Conservation (phyloP, 768 basidiomycete genomes). For the Pleurotus giganteus region DNA sequence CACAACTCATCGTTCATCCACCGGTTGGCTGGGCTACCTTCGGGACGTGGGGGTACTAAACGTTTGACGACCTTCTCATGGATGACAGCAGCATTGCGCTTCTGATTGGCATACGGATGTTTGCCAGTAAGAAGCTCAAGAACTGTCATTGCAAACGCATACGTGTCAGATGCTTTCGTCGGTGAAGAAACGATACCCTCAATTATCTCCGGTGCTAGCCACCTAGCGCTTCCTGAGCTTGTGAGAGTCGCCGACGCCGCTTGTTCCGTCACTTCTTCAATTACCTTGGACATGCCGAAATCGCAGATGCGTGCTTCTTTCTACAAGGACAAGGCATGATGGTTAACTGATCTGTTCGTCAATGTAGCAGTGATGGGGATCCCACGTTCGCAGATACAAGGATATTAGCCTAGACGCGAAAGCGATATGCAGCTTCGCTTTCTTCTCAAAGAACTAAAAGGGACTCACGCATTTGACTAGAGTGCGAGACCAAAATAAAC, state of each 20-base stretch:
- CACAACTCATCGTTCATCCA: slow-evolving; percentile 51
- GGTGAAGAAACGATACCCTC: slow-evolving; percentile 38
- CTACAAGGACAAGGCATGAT: slow-evolving; percentile 24
- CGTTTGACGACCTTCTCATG: slow-evolving; percentile 36
- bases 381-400: slow-evolving; percentile 49
- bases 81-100: slow-evolving; percentile 49
- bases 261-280: slow-evolving; percentile 55
- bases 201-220: slow-evolving; percentile 62
- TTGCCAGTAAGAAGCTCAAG: slow-evolving; percentile 56
- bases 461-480: slow-evolving; percentile 60
- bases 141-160: slow-evolving; percentile 60
- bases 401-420: slow-evolving; percentile 51
- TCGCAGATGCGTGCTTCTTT: slow-evolving; percentile 57
- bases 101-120: slow-evolving; percentile 48
- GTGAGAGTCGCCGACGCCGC: slow-evolving; percentile 46
- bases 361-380: background rate
- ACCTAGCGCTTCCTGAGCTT: slow-evolving; percentile 47
- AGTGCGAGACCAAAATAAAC: slow-evolving; percentile 1
- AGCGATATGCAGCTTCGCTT: slow-evolving; percentile 8
- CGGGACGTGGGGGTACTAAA: slow-evolving; percentile 42
- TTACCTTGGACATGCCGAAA: slow-evolving; percentile 62
- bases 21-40: slow-evolving; percentile 23
- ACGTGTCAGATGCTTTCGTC: slow-evolving; percentile 50
- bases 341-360: background rate
- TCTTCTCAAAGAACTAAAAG: background rate